Conservation (phyloP, 2,329 filamentous ascomycete species). For the Monosporascus sp. region DNA sequence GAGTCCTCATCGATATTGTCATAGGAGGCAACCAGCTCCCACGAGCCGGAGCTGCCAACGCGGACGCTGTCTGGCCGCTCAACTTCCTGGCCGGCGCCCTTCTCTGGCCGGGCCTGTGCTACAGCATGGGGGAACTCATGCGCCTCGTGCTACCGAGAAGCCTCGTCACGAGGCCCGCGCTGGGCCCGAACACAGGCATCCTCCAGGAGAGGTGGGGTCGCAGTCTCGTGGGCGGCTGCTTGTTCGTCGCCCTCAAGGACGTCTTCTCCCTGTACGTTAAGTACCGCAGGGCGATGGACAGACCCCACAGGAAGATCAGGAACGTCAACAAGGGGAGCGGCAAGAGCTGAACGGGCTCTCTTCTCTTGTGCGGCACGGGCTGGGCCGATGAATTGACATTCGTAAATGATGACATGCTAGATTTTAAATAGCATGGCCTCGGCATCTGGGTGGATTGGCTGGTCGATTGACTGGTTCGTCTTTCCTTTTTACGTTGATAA, state of each 20-base stretch:
- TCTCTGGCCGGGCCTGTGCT: conserved; percentile 77
- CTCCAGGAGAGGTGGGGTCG: conserved; percentile 84
- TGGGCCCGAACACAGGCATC: conserved; percentile 48
- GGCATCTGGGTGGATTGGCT: background rate
- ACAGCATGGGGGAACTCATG: conserved; percentile 70
- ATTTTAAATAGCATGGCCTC: background rate
- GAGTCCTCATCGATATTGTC: background rate
- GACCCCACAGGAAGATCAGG: conserved; percentile 48
- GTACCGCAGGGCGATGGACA: conserved; percentile 54
- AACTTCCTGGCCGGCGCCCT: conserved; percentile 53
- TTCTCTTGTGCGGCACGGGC: background rate
- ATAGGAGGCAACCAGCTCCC: conserved; percentile 1
- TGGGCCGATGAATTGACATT: too few species aligned
- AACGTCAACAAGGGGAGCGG: conserved; percentile 37
- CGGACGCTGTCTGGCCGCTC: conserved; percentile 17
- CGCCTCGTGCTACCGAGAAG: conserved; percentile 60
- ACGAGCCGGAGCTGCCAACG: conserved; percentile 10
- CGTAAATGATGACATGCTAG: background rate
- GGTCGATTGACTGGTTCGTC: too few species aligned
- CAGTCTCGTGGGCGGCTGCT: conserved; percentile 79
- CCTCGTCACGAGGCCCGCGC: conserved; percentile 50
- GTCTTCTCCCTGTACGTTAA: conserved; percentile 57
- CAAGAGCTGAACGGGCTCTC: background rate
- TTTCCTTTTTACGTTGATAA: too few species aligned
- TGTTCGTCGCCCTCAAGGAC: conserved; percentile 81